phyloP scores from a whole-genome alignment of 2,329 filamentous ascomycete species.

The Cytospora schulzeri region DNA sequence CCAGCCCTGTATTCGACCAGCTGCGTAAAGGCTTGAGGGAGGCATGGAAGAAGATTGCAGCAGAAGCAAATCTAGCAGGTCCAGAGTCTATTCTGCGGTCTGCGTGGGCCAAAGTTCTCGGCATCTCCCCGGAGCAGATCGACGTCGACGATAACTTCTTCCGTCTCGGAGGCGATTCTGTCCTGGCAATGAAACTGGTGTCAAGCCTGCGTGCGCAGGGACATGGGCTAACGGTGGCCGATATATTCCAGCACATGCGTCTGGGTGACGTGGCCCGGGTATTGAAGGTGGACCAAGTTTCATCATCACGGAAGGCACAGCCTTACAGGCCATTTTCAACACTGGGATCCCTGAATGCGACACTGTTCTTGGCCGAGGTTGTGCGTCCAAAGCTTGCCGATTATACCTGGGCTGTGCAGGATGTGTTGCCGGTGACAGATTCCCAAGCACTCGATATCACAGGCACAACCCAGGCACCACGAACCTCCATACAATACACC shows the following conservation, averaged over 20 bases:
- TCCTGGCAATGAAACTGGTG: constrained; percentile 44
- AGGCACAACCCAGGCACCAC: constrained; percentile 39
- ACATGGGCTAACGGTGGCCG: constrained; percentile 47
- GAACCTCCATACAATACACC: constrained; percentile 43
- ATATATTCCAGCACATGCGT: constrained; percentile 45
- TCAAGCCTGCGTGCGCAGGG: constrained; percentile 46
- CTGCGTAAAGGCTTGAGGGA: constrained; percentile 33
- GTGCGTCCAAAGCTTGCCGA: constrained; percentile 42
- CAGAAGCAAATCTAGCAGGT: constrained; percentile 35
- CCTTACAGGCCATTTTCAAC: constrained; percentile 41
- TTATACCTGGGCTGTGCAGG: constrained; percentile 40
- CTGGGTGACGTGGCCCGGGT: constrained; percentile 39
- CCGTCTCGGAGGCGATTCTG: constrained; percentile 39
- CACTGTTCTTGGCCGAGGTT: constrained; percentile 38
- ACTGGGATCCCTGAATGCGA: constrained; percentile 36
- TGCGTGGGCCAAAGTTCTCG: constrained; percentile 36
- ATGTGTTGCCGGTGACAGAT: constrained; percentile 43
- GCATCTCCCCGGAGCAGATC: constrained; percentile 33
- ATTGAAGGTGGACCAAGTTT: constrained; percentile 35
- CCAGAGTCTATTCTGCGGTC: constrained; percentile 39
- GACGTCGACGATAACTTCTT: constrained; percentile 43
- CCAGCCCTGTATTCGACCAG: constrained; percentile 29
- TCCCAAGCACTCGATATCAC: constrained; percentile 45
- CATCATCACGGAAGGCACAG: constrained; percentile 29
- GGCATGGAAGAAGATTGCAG: constrained; percentile 38